Evolutionary conservation across 2,329 filamentous ascomycete species (phyloP).

Genomic region (Nigrospora oryzae): DNA sequence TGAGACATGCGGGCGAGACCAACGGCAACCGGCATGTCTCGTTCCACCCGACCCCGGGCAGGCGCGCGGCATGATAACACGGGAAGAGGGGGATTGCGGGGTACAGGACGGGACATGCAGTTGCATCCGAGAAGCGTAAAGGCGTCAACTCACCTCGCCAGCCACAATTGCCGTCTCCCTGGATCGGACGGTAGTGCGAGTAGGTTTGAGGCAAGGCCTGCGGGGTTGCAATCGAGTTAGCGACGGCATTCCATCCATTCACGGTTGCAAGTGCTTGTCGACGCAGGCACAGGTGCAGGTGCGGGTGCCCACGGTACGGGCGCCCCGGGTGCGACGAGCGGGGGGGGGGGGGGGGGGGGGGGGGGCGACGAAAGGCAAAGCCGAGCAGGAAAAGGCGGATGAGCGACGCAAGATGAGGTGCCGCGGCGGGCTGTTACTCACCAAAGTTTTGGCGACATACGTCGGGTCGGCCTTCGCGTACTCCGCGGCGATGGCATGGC

Average conservation of each 20-base stretch:
- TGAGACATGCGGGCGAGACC: neutral
- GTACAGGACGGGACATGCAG: conserved; percentile 8
- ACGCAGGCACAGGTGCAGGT: no score
- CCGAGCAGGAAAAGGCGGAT: conserved; percentile 2
- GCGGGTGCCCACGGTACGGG: no score
- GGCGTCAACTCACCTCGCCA: conserved; percentile 73
- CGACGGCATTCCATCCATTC: no score
- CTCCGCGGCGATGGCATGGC: conserved; percentile 69
- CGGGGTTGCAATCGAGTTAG: no score
- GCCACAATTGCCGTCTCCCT: conserved; percentile 92
- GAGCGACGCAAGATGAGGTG: neutral
- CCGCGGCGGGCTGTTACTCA: conserved; percentile 33
- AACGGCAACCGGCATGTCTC: neutral
- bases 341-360: no score
- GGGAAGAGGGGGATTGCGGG: conserved; percentile 9
- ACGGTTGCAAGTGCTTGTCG: no score
- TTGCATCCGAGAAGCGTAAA: conserved; percentile 7
- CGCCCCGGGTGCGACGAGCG: no score
- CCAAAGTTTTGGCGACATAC: conserved; percentile 80
- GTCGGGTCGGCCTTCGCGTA: conserved; percentile 83
- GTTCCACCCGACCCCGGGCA: no score
- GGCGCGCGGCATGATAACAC: no score
- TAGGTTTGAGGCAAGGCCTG: conserved; percentile 77
- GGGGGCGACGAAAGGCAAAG: no score
- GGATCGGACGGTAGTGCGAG: conserved; percentile 77